Base-by-base conservation (phyloP, 257 asterid genomes). In the Jacaranda mimosifolia region DNA sequence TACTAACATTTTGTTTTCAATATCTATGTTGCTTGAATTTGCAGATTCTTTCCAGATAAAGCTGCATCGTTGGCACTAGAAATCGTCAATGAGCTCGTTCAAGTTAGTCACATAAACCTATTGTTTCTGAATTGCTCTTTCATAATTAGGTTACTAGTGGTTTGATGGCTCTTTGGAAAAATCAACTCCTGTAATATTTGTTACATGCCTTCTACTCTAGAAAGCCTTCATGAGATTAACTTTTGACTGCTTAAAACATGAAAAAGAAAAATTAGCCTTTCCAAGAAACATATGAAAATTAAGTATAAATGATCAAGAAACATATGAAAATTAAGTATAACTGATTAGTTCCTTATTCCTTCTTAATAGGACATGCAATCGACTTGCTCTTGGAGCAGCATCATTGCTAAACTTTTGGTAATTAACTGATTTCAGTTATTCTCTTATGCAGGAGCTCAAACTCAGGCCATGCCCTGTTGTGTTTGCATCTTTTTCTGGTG, bases 401-500 rank as follows among this genome's bases (percentile, higher is more conserved):
- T 26, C 32, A 26, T 2, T 26, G 32, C 32, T 26, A 26, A 26
- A 26, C 1, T 26, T 21, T 52, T 72, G 51, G 60, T 78, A 76
- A 21, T 48, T 17, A 9, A 18, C 36, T 39, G 49, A 5, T 52
- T 70, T 62, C n/a, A 40, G 80, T 59, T 74, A 18, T 68, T 68
- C 19, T 65, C 17, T 63, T 67, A 15, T 55, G 81, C 79, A 96
- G 99, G 98, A 96, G 86, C 92, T 96, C 45, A 93, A 87, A 85
- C 72, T 84, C 76, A 86, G 91, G 83, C 97, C 97, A 36, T 85
- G 97, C 85, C 98, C 99, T 9, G 86, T 96, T 63, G 92, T 93
- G 77, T 87, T 96, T 81, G 97, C 97, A 74, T 96, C 99, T 11
- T 96, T 96, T 81, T 96, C 99, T 17, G 96, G 96, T 38, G 99